Base-by-base conservation (phyloP, 352 stramenopile genomes). In the Vaucheria bursata region DNA sequence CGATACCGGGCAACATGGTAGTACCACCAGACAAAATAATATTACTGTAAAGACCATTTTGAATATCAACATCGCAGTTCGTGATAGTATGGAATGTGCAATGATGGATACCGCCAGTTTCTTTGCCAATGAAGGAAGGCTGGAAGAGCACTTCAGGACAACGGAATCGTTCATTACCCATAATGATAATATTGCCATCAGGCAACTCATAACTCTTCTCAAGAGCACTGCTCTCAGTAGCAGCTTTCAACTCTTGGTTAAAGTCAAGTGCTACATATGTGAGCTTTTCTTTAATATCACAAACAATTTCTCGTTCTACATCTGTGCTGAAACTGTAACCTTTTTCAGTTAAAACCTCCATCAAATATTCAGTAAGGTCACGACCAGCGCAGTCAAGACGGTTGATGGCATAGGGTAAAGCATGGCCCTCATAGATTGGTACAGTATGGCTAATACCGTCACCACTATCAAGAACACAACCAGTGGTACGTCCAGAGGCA, bases 401-500 rank as follows among this genome's bases (percentile, higher is more conserved):
- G 73, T 91, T 87, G 74, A 98, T 93, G 25, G 93, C 94, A 87
- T 98, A 93, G 2, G 89, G 90, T 2, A 98, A 87, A 5, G 92
- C 91, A 85, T 97, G 91, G 90, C 91, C 94, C 82, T 98, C 94
- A 87, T 97, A 98, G 12, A 99, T 90, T 0, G 91, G 91, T 31
- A 94, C 91, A 4, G 88, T 87, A 75, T 93, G 89, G 50, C 88
- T 91, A 12, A 89, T 89, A 38, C 91, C 91, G 59, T 93, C 89
- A 34, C 91, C 91, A 29, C 91, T 85, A 79, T 95, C 91, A 2
- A 94, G 86, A 0, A 93, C 89, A 18, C 94, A 75, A n/a, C 91
- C 91, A 2, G 88, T 83, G 50, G 90, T 95, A 5, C 90, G 88
- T 0, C 91, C 91, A 3, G 90, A 92, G 1, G 90, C 89, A 40